Percentiles rank a stretch among this genome's conserved stretches.
phyloP scores from a whole-genome alignment of 2,329 filamentous ascomycete genomes.

The Thelonectria blattea region DNA sequence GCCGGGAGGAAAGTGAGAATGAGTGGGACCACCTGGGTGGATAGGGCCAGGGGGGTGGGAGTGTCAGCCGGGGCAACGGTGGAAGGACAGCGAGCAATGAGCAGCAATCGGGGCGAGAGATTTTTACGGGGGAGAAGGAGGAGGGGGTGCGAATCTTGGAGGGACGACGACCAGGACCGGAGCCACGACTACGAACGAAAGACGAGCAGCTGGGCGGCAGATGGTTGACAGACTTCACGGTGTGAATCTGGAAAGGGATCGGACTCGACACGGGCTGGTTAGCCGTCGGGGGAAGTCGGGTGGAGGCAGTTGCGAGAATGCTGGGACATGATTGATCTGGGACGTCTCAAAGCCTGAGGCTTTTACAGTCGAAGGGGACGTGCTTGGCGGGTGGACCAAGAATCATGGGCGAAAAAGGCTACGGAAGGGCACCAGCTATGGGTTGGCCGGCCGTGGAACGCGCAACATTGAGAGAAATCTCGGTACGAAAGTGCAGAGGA shows the following conservation, averaged over 20 bases:
- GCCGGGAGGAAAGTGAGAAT: constrained; percentile 45
- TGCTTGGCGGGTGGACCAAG: constrained; percentile 44
- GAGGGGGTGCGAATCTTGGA: constrained; percentile 26
- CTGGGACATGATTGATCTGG: constrained; percentile 40
- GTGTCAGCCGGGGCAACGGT: constrained; percentile 46
- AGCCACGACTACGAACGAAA: constrained; percentile 17
- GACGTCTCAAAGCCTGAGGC: constrained; percentile 42
- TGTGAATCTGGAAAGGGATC: constrained; percentile 38
- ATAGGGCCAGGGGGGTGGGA: constrained; percentile 40
- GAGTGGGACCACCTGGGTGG: constrained; percentile 45
- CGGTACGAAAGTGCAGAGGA: constrained; percentile 35
- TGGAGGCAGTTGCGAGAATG: constrained; percentile 40
- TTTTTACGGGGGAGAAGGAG: constrained; percentile 35
- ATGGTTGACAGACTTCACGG: constrained; percentile 23
- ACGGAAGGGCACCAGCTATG: constrained; percentile 32
- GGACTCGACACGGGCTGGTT: constrained; percentile 38
- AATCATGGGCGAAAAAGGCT: constrained; percentile 40
- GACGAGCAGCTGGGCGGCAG: constrained; percentile 21
- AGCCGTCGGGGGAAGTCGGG: constrained; percentile 45
- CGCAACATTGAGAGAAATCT: constrained; percentile 37
- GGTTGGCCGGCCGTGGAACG: constrained; percentile 37
- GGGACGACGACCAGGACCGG: constrained; percentile 18
- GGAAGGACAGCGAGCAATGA: constrained; percentile 36
- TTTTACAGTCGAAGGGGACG: constrained; percentile 40
- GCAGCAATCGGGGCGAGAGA: constrained; percentile 41